Percentiles rank a stretch among this genome's conserved stretches.
phyloP scores from a whole-genome alignment of 371 early-diverging fungal species.

The Mortierella sp. region DNA sequence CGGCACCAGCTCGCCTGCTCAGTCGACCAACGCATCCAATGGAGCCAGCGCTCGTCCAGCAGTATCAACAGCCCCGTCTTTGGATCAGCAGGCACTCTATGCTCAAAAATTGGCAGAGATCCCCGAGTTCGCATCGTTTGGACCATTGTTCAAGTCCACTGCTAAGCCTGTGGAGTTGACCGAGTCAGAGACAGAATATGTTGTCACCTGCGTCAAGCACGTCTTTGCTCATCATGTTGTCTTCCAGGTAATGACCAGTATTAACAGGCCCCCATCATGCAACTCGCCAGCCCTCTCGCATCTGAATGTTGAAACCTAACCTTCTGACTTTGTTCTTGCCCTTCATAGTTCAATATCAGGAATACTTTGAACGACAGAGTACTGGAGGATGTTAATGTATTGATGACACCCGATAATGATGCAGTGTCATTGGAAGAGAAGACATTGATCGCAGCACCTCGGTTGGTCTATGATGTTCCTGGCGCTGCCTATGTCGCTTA shows the following conservation, averaged over 20 bases:
- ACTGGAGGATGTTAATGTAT: slow-evolving; percentile 89
- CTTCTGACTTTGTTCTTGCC: not conserved
- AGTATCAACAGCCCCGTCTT: slow-evolving; percentile 54
- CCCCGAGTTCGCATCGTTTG: slow-evolving; percentile 86
- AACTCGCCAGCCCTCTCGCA: not conserved
- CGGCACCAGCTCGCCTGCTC: slow-evolving; percentile 38
- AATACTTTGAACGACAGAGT: slow-evolving; percentile 95
- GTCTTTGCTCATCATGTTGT: slow-evolving; percentile 90
- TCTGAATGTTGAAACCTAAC: not conserved
- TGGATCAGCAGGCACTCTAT: slow-evolving; percentile 76
- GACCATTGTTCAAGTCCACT: slow-evolving; percentile 87
- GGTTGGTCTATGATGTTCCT: slow-evolving; percentile 83
- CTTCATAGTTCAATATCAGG: slow-evolving; percentile 80
- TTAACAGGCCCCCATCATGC: too few species aligned
- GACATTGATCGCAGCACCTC: slow-evolving; percentile 71
- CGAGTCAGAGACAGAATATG: slow-evolving; percentile 96
- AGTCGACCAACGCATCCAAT: slow-evolving; percentile 34
- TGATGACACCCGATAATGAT: slow-evolving; percentile 81
- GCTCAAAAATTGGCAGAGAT: slow-evolving; percentile 80
- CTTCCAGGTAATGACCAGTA: slow-evolving; percentile 82
- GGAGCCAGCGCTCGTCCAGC: slow-evolving; percentile 42
- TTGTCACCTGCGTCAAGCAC: slow-evolving; percentile 91
- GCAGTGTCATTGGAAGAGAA: slow-evolving; percentile 69
- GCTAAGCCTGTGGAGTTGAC: slow-evolving; percentile 83
- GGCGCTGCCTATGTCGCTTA: slow-evolving; percentile 88